Evolutionary conservation across 2,329 filamentous ascomycete species (phyloP).

Genomic region (Huntiella moniliformis): DNA sequence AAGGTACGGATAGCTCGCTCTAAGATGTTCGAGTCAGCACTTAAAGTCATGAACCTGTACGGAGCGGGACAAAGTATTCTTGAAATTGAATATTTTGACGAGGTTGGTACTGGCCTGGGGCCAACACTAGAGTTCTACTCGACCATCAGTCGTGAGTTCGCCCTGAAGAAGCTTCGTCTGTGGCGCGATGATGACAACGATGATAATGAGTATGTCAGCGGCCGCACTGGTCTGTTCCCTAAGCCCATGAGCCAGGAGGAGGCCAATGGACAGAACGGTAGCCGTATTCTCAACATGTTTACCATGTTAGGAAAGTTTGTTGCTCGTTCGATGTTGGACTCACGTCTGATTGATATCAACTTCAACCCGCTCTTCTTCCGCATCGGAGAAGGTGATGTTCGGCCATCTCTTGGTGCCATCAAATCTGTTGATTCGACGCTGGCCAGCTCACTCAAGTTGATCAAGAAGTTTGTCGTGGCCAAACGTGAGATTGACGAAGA

Average conservation of each 20-base stretch:
- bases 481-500: constrained; percentile 73
- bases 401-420: constrained; percentile 72
- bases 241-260: constrained; percentile 73
- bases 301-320: constrained; percentile 94
- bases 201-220: constrained; percentile 60
- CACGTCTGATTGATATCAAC: constrained; percentile 89
- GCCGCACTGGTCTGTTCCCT: constrained; percentile 72
- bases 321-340: constrained; percentile 94
- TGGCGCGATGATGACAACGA: constrained; percentile 81
- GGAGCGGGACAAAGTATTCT: constrained; percentile 90
- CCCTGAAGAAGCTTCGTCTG: constrained; percentile 88
- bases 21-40: constrained; percentile 88
- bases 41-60: constrained; percentile 98
- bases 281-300: constrained; percentile 74
- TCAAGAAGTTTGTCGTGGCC: constrained; percentile 69
- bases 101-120: constrained; percentile 88
- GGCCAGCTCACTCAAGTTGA: constrained; percentile 64
- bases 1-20: constrained; percentile 92
- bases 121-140: constrained; percentile 97
- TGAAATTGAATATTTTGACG: constrained; percentile 96
- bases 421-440: constrained; percentile 76
- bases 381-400: constrained; percentile 55
- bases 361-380: constrained; percentile 98
- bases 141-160: constrained; percentile 90
- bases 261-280: constrained; percentile 55